These are phyloP conservation scores for Thalassiosira ordinaria DNA, from an alignment of 352 stramenopile species.

Conservation along the genomic window DNA sequence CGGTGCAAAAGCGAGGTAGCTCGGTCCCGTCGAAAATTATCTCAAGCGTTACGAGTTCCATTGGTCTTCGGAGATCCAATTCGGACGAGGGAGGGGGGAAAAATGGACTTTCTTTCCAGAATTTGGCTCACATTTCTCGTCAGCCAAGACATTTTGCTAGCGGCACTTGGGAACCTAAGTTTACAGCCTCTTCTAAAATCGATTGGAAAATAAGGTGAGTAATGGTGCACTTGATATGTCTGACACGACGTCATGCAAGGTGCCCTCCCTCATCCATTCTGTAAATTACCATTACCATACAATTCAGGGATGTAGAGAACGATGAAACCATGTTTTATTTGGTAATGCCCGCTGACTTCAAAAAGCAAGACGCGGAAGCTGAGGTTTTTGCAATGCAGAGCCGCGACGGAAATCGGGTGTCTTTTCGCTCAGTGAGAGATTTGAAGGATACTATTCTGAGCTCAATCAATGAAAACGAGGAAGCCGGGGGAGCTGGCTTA, in stretches of 20 bases:
- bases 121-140: slow-evolving; percentile 41
- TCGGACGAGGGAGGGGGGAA: slow-evolving; percentile 4
- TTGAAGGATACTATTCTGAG: neutral
- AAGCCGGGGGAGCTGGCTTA: slow-evolving; percentile 19
- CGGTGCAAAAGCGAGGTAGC: neutral
- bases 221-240: slow-evolving; percentile 1
- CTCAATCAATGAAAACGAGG: slow-evolving; percentile 27
- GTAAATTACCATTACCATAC: neutral
- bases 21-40: slow-evolving; percentile 13
- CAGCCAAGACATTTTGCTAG: slow-evolving; percentile 11
- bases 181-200: slow-evolving; percentile 31
- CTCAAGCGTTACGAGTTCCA: slow-evolving; percentile 1
- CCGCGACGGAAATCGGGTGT: slow-evolving; percentile 23
- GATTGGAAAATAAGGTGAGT: slow-evolving; percentile 55
- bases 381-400: slow-evolving; percentile 27
- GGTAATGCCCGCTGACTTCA: slow-evolving; percentile 43
- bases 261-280: neutral
- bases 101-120: too few relatives aligned
- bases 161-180: slow-evolving; percentile 42
- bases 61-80: slow-evolving; percentile 11
- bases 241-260: neutral
- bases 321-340: slow-evolving; percentile 54
- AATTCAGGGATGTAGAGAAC: slow-evolving; percentile 44
- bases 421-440: slow-evolving; percentile 5
- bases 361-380: slow-evolving; percentile 35